phyloP scores from a whole-genome alignment of 2,329 filamentous ascomycete genomes.

The Neonectria magnoliae region DNA sequence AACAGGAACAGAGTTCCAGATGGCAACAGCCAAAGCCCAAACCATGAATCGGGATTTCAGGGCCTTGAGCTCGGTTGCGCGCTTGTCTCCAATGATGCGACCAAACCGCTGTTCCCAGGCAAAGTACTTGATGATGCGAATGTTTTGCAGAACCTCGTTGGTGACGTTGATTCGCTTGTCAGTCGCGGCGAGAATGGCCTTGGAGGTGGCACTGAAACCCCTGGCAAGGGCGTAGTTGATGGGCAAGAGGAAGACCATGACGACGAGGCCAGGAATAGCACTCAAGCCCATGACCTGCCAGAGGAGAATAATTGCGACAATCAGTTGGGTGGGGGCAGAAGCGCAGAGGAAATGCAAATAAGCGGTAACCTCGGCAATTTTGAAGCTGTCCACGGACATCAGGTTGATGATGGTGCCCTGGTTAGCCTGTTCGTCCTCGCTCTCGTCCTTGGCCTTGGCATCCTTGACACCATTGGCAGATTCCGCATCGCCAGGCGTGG shows the following conservation, averaged over 20 bases:
- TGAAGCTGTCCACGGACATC: conserved; percentile 99
- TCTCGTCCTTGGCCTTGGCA: conserved; percentile 48
- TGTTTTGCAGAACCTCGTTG: conserved; percentile 96
- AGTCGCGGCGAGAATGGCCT: conserved; percentile 89
- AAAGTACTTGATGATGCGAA: conserved; percentile 99
- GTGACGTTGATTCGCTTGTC: conserved; percentile 96
- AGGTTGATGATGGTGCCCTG: conserved; percentile 99
- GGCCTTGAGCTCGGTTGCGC: conserved; percentile 78
- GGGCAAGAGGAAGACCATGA: conserved; percentile 90
- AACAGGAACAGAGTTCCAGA: conserved; percentile 96
- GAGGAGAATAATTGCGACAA: conserved; percentile 81
- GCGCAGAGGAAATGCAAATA: conserved; percentile 98
- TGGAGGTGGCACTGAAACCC: conserved; percentile 87
- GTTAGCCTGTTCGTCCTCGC: conserved; percentile 80
- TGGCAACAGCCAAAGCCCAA: conserved; percentile 90
- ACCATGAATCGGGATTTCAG: conserved; percentile 86
- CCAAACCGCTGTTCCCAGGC: conserved; percentile 96
- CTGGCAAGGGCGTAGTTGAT: conserved; percentile 90
- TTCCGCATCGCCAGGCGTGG: conserved; percentile 48
- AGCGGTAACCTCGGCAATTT: conserved; percentile 92
- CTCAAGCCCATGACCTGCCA: conserved; percentile 93
- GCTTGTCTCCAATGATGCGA: conserved; percentile 87
- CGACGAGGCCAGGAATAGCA: conserved; percentile 89
- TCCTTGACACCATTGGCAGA: conserved; percentile 48
- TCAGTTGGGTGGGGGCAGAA: conserved; percentile 86